Evolutionary conservation across 1,284 basidiomycete species (phyloP).

Genomic region (Heterobasidion annosum): DNA sequence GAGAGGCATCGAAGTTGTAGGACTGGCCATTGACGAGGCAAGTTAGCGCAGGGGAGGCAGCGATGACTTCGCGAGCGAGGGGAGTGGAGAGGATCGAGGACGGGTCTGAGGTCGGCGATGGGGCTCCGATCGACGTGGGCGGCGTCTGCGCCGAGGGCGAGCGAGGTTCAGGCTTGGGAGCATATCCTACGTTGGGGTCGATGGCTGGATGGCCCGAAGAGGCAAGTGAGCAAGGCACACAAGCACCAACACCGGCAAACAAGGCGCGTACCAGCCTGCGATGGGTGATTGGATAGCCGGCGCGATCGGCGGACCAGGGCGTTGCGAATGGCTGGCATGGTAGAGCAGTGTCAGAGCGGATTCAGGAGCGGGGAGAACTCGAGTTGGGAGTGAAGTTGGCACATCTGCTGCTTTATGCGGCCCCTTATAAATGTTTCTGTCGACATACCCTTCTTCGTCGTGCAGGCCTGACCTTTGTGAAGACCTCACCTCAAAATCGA

Average conservation of each 20-base stretch:
- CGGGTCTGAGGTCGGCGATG: neutral
- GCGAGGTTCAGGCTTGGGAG: neutral
- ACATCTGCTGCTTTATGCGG: slow-evolving; percentile 6
- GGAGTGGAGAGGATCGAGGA: neutral
- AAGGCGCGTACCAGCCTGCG: slow-evolving; percentile 12
- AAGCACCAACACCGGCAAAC: slow-evolving; percentile 6
- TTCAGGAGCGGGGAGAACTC: neutral
- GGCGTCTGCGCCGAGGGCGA: neutral
- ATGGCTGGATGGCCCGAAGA: slow-evolving; percentile 5
- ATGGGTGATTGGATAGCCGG: slow-evolving; percentile 27
- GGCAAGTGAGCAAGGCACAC: slow-evolving; percentile 10
- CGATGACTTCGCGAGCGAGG: slow-evolving; percentile 3
- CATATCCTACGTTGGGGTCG: neutral
- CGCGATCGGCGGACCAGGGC: slow-evolving; percentile 21
- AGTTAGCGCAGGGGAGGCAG: slow-evolving; percentile 9
- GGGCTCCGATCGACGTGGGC: neutral
- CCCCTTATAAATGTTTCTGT: slow-evolving; percentile 18
- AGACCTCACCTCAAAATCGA: slow-evolving; percentile 24
- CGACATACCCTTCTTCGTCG: no score
- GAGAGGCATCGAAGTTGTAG: slow-evolving; percentile 19
- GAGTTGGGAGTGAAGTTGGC: slow-evolving; percentile 5
- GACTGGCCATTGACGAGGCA: slow-evolving; percentile 3
- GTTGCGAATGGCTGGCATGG: slow-evolving; percentile 25
- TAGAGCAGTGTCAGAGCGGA: neutral
- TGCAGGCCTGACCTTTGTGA: no score